phyloP scores from a whole-genome alignment of 2,329 filamentous ascomycete genomes.

The Cladosporium sp. region DNA sequence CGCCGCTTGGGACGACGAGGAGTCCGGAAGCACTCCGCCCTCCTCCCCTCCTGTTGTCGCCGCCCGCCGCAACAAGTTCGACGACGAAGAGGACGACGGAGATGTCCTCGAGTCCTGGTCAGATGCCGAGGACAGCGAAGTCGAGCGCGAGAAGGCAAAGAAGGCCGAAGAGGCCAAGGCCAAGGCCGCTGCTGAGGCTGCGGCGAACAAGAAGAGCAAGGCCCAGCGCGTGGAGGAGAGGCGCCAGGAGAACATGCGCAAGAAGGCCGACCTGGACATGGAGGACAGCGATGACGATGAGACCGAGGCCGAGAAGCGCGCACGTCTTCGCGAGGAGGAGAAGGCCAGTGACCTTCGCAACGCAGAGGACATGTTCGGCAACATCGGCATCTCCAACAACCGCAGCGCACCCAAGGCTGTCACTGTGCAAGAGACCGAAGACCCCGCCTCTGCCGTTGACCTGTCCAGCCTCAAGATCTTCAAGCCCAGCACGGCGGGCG shows the following conservation, averaged over 20 bases:
- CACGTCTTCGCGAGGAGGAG: slow-evolving; percentile 72
- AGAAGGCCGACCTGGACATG: slow-evolving; percentile 52
- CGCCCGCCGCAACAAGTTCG: slow-evolving; percentile 56
- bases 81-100: slow-evolving; percentile 84
- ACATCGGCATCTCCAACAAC: slow-evolving; percentile 67
- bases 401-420: slow-evolving; percentile 60
- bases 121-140: slow-evolving; percentile 92
- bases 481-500: slow-evolving; percentile 79
- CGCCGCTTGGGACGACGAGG: slow-evolving; percentile 45
- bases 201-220: slow-evolving; percentile 87
- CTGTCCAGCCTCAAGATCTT: slow-evolving; percentile 76
- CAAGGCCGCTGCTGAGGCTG: slow-evolving; percentile 82
- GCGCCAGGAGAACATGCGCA: slow-evolving; percentile 55
- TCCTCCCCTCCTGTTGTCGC: slow-evolving; percentile 43
- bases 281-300: slow-evolving; percentile 60
- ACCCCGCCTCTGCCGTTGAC: slow-evolving; percentile 76
- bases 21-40: slow-evolving; percentile 49
- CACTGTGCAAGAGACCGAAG: slow-evolving; percentile 63
- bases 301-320: slow-evolving; percentile 66
- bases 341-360: slow-evolving; percentile 84
- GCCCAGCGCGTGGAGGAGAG: slow-evolving; percentile 78
- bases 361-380: slow-evolving; percentile 85
- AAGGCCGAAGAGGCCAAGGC: slow-evolving; percentile 82
- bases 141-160: slow-evolving; percentile 88
- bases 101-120: slow-evolving; percentile 96